A percentile compares a stretch with the other conserved stretches of the same genome.
Conservation (phyloP, 2,329 filamentous ascomycete species). For the Tolypocladium inflatum region DNA sequence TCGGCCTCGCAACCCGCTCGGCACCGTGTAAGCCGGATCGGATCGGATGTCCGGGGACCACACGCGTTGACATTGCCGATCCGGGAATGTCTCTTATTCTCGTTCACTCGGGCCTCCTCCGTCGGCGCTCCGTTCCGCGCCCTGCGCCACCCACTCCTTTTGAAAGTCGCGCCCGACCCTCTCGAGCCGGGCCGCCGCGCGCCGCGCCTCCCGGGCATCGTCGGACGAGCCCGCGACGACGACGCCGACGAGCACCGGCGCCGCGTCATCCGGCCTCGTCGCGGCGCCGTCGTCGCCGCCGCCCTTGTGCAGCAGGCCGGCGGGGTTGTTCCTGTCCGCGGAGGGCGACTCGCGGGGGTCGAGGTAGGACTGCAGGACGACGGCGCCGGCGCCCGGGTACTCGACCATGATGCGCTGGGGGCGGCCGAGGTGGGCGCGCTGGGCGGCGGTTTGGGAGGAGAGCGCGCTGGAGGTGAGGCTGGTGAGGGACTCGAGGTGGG, state of each 20-base stretch:
- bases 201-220: constrained; percentile 39
- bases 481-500: constrained; percentile 40
- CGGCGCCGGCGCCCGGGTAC: constrained; percentile 32
- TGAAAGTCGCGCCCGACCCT: constrained; percentile 46
- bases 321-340: constrained; percentile 3
- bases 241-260: constrained; percentile 44
- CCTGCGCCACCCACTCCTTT: constrained; percentile 34
- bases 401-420: constrained; percentile 52
- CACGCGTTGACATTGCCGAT: neutral
- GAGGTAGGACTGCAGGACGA: constrained; percentile 37
- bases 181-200: constrained; percentile 43
- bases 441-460: constrained; percentile 40
- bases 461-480: constrained; percentile 43
- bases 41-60: neutral
- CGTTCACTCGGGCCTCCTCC: constrained; percentile 15
- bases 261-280: constrained; percentile 19
- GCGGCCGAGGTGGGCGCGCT: constrained; percentile 41
- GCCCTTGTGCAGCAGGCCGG: constrained; percentile 2
- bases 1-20: neutral
- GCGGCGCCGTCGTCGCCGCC: constrained; percentile 7
- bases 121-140: constrained; percentile 13
- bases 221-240: constrained; percentile 41
- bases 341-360: constrained; percentile 21
- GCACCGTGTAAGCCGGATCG: neutral
- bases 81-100: neutral